These are phyloP conservation scores for Porogramme epimiltina DNA, from an alignment of 1,284 basidiomycete species.

Conservation along the genomic window DNA sequence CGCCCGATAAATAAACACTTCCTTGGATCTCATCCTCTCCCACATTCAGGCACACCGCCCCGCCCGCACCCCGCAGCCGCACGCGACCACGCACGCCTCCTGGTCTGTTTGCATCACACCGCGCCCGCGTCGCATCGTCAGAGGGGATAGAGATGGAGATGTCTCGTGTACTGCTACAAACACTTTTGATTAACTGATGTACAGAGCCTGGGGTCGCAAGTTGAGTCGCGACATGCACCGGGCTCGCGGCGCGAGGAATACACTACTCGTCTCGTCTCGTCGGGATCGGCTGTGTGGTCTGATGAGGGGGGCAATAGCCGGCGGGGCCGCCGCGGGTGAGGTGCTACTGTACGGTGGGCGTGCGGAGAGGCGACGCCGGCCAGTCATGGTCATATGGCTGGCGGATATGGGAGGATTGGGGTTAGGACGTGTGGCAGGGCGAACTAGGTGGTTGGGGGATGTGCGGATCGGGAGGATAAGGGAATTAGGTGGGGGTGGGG, in stretches of 20 bases:
- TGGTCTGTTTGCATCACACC: too few species aligned
- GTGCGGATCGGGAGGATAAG: background rate
- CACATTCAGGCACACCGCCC: too few species aligned
- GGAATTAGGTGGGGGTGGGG: background rate
- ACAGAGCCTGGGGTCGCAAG: constrained; percentile 30
- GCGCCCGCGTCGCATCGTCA: too few species aligned
- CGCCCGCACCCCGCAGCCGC: too few species aligned
- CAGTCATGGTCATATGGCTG: constrained; percentile 5
- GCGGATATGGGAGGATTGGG: constrained; percentile 15
- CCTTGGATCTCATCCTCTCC: too few species aligned
- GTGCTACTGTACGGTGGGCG: constrained; percentile 8
- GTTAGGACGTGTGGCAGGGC: constrained; percentile 12
- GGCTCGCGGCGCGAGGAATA: constrained; percentile 14
- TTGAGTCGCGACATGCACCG: constrained; percentile 30
- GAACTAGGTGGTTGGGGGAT: background rate
- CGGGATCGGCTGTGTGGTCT: too few species aligned
- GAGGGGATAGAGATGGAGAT: background rate
- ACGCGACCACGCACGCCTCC: too few species aligned
- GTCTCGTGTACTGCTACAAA: constrained; percentile 25
- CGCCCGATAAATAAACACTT: too few species aligned
- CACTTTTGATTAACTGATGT: constrained; percentile 21
- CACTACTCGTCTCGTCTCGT: too few species aligned
- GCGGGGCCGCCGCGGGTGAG: constrained; percentile 6
- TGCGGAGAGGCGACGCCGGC: constrained; percentile 1
- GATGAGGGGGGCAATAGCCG: constrained; percentile 9